Evolutionary conservation across 306 rosid genomes (phyloP), one percentile per base, ranked within the genome.

Genomic region (Potentilla sterilis): DNA sequence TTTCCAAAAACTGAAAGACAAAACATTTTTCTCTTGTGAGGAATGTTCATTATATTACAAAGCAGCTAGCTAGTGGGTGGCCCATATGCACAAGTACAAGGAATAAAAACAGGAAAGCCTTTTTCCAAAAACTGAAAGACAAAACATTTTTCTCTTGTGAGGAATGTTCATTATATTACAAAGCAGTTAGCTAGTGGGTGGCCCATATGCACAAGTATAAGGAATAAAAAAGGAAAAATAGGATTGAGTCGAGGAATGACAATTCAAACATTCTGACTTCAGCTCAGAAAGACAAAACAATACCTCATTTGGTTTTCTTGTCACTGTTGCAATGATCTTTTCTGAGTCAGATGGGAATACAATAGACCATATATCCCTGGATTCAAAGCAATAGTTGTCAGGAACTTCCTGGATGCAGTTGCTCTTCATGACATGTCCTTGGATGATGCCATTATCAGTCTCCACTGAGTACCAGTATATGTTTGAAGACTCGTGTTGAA

Each of bases 391-490:
- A 81, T 80, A 92, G 44, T 86, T 88, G 83, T 90, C 96, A 70
- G 18, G 76, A 16, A 65, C 82, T 80, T 86, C 79, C 37, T 65
- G 79, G 78, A 84, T 66, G 77, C 97, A 92, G 9, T 83, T 87
- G 61, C 90, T 72, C 78, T 87, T 96, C 86, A 96, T 87, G 48
- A 80, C 87, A 78, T 96, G 98, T 68, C 99, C 99, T 84, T 89
- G 92, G 66, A 96, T 83, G 72, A 87, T 80, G 81, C 96, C 96
- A 81, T 82, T 84, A 83, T 89, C 86, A 82, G 80, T 69, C 67
- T 89, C 97, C 64, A 92, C 96, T 11, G 99, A 88, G 83, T 90
- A 90, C 99, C 99, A 96, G 84, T 96, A 92, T 63, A 96, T 77
- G 83, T 92, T 96, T 82, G 92, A 81, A 86, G 85, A 88, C 79